Conservation (phyloP, 306 rosid genomes). For the Pterocarpus santalinus region DNA sequence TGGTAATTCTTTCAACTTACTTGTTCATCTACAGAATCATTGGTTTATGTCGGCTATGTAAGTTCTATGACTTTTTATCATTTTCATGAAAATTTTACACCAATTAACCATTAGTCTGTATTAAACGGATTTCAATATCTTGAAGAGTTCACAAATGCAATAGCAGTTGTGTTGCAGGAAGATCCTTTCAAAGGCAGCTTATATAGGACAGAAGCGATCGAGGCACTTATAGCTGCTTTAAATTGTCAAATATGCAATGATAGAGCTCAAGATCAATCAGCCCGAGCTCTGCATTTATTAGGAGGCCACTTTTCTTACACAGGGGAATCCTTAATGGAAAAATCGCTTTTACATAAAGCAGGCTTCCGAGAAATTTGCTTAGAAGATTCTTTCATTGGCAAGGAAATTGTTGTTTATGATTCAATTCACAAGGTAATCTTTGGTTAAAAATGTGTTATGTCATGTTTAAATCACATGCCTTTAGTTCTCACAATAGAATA, state of each 20-base stretch:
- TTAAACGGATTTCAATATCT: conserved; percentile 27
- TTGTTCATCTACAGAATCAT: conserved; percentile 1
- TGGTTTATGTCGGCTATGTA: conserved; percentile 1
- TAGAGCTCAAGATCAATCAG: conserved; percentile 67
- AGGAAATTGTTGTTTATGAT: conserved; percentile 50
- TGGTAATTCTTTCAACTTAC: conserved; percentile 67
- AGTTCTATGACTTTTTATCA: not conserved
- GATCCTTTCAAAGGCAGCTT: conserved; percentile 68
- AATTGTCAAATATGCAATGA: conserved; percentile 54
- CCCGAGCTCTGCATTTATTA: conserved; percentile 71
- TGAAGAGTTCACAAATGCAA: conserved; percentile 66
- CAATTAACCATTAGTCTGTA: not conserved
- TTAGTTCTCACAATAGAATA: conserved; percentile 14
- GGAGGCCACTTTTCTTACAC: conserved; percentile 71
- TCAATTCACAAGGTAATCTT: conserved; percentile 57
- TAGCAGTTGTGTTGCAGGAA: conserved; percentile 87
- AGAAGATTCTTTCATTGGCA: conserved; percentile 51
- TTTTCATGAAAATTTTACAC: not conserved
- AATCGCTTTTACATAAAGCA: conserved; percentile 73
- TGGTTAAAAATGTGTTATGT: not conserved
- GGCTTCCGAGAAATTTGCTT: conserved; percentile 61
- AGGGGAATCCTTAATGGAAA: conserved; percentile 69
- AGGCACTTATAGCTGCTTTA: conserved; percentile 64
- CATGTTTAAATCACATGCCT: conserved; percentile 20
- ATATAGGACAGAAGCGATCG: conserved; percentile 85